Conservation (phyloP, 2,329 filamentous ascomycete species). For the Blumeria graminis region DNA sequence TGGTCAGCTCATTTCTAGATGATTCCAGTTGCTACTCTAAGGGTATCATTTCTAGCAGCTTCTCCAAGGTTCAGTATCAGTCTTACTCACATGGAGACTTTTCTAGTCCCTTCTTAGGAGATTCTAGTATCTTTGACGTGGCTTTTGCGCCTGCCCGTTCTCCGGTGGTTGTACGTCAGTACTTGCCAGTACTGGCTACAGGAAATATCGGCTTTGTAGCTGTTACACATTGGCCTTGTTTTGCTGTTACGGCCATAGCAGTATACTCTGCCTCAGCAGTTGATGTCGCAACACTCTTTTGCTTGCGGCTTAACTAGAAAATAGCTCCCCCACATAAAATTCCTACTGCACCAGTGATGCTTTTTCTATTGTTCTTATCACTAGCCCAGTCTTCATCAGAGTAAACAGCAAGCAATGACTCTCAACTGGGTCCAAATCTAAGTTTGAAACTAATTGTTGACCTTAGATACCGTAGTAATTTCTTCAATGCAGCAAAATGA, state of each 20-base stretch:
- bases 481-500: background rate
- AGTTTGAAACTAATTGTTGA: background rate
- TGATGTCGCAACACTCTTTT: background rate
- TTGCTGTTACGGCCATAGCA: background rate
- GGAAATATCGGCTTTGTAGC: no score
- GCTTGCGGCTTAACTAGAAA: background rate
- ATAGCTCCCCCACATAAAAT: constrained; percentile 1
- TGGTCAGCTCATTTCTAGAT: no score
- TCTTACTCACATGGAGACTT: no score
- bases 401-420: background rate
- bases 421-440: background rate
- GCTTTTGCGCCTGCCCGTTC: no score
- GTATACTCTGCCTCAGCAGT: background rate
- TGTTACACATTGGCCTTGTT: constrained; percentile 1
- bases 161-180: no score
- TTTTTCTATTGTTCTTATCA: background rate
- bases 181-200: no score
- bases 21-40: no score
- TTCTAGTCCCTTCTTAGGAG: no score
- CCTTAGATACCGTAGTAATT: background rate
- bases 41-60: no score
- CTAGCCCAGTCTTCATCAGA: background rate
- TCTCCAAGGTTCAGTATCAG: no score
- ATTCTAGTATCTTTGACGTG: no score
- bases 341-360: background rate